Base-by-base conservation (phyloP, 1,284 basidiomycete genomes). In the Blastosporella zonata region DNA sequence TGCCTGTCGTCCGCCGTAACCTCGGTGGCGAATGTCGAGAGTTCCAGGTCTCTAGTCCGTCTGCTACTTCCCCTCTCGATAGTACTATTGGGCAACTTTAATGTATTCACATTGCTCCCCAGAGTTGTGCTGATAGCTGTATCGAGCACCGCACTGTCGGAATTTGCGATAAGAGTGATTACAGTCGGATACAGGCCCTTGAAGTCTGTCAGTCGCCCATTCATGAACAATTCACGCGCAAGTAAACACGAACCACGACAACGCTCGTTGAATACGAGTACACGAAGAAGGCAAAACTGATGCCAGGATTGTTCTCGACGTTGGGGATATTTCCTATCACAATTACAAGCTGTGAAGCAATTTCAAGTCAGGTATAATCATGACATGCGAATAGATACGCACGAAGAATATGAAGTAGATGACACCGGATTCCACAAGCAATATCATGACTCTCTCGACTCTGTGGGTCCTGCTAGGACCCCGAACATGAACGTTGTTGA, bases 171-270 rank as follows among this genome's bases (percentile, higher is more conserved):
- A 15, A 53, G 22, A 2, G 42, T 44, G 31, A 53, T 28, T 6
- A 44, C 23, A 6, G 52, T 53, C 12, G 52, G 52, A 31, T 53
- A 53, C 25, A 53, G 43, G 8, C 52, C 52, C 52, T 50, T 43
- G 3, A 6, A 25, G 13, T 5, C 8, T 13, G 17, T 49, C 33
- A 33, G 38, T 13, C 23, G 7, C 21, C 1, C n/a, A n/a, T 25
- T 3, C 20, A 31, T 28, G 12, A 35, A n/a, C 15, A 18, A 18
- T 6, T 28, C 15, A 29, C 7, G 12, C 18, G 1, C 25, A 38
- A 10, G 2, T 18, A n/a, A 33, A 15, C 10, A 43, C 51, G 15
- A 6, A 53, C 51, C 15, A 53, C 51, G 8, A 53, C 29, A 6
- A 53, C 47, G 21, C 51, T 53, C 6, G 51, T 53, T 18, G 51